Base-by-base conservation (phyloP, 1,284 basidiomycete species). In the Tilletiaria anomala region DNA sequence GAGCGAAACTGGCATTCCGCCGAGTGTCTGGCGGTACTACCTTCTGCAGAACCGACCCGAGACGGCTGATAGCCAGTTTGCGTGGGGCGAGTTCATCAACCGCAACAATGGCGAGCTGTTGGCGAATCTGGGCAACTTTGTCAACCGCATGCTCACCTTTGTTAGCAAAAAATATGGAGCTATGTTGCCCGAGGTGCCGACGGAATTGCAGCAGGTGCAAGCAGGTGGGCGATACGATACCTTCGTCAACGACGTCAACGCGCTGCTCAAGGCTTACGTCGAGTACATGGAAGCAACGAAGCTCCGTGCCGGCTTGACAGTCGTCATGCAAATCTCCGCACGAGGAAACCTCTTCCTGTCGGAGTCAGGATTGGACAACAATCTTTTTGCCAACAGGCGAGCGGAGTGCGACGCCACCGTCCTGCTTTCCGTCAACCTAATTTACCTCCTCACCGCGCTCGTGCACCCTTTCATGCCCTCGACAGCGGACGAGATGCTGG, bases 121-220 rank as follows among this genome's bases (percentile, higher is more conserved):
- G 51, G 91, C 93, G 69, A 99, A 97, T 71, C 81, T 97, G 51
- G 91, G 91, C 43, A 97, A 99, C 73, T 97, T 96, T 68, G 84
- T 96, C 54, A 99, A 99, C 69, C 83, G 91, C 35, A 76, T 78
- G 12, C 73, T 96, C 65, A 94, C 93, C 68, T 97, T 97, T 61
- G 76, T 87, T 39, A 18, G 15, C 15, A 83, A 85, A 24, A 87
- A 89, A 67, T 93, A 83, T 68, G 75, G 80, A 47, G 73, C 82
- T 33, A 68, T 80, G 36, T 73, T 96, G 18, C 88, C 89, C 10
- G 47, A 42, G 24, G 42, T 61, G 17, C 58, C 57, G 6, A 39
- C 46, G 8, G 54, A 48, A 12, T 16, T 15, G 11, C 20, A 16
- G 21, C 29, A 39, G 16, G 26, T 10, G 29, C 26, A 39, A 6